Percentiles rank a stretch among this genome's conserved stretches.
These are phyloP conservation scores for Diplodia seriata DNA, from an alignment of 2,329 filamentous ascomycete species.

Conservation along the genomic window DNA sequence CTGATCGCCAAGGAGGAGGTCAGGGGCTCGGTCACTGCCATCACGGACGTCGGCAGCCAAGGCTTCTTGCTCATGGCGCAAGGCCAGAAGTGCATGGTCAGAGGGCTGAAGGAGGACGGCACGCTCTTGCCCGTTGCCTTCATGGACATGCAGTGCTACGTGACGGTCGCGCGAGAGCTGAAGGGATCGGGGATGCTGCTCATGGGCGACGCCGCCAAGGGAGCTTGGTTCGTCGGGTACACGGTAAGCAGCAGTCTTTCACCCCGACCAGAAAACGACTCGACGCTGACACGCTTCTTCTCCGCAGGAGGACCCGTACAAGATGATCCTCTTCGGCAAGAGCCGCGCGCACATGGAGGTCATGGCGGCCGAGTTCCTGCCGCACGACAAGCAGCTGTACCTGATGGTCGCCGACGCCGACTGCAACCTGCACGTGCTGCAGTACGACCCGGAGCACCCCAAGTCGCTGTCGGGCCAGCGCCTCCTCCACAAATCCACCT, in stretches of 20 bases:
- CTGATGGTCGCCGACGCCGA: conserved; percentile 85
- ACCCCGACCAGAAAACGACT: neutral
- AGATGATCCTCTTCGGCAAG: conserved; percentile 91
- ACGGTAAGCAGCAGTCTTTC: conserved; percentile 60
- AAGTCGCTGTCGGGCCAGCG: conserved; percentile 90
- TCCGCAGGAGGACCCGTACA: conserved; percentile 84
- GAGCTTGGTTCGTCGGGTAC: conserved; percentile 95
- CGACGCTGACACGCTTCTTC: conserved; percentile 28
- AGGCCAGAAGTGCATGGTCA: conserved; percentile 96
- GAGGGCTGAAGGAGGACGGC: conserved; percentile 93
- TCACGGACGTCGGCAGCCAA: conserved; percentile 84
- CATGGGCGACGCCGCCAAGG: conserved; percentile 89
- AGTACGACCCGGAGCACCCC: conserved; percentile 95
- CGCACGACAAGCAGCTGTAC: conserved; percentile 80
- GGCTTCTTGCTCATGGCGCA: conserved; percentile 90
- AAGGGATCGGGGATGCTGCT: conserved; percentile 83
- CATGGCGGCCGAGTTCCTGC: conserved; percentile 83
- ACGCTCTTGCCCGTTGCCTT: conserved; percentile 93
- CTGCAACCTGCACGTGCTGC: conserved; percentile 84
- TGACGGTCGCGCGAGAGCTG: conserved; percentile 83
- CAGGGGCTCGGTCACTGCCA: conserved; percentile 85
- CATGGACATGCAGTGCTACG: conserved; percentile 96
- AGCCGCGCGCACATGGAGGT: conserved; percentile 79
- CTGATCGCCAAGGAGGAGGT: conserved; percentile 89
- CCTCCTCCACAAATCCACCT: conserved; percentile 84